Evolutionary conservation across 208 protist species (phyloP).

Genomic region (Leishmania amazonensis): DNA sequence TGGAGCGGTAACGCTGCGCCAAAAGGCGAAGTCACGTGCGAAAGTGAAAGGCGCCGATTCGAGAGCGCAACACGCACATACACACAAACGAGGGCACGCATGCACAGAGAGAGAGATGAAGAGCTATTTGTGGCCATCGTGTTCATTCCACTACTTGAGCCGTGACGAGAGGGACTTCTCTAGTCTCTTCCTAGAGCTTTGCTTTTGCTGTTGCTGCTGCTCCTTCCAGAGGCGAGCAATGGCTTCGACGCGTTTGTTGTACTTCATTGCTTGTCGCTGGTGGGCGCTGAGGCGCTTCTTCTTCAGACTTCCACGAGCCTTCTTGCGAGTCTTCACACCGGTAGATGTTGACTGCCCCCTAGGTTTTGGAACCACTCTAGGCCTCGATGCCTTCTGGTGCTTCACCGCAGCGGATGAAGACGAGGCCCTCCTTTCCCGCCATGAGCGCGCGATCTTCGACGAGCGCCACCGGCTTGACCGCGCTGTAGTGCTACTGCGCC

Average conservation of each 20-base stretch:
- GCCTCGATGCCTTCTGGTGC: not conserved
- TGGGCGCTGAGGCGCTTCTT: conserved; percentile 35
- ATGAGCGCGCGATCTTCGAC: not conserved
- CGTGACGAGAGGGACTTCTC: conserved; percentile 13
- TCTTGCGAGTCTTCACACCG: not conserved
- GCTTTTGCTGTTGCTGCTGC: conserved; percentile 41
- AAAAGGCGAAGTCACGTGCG: not conserved
- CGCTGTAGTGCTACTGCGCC: not conserved
- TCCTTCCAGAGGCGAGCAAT: conserved; percentile 85
- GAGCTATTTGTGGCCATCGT: not conserved
- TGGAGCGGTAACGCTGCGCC: not conserved
- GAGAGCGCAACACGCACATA: not conserved
- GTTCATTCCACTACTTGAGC: not conserved
- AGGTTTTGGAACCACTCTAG: not conserved
- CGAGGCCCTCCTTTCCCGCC: not conserved
- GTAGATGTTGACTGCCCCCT: not conserved
- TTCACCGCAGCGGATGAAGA: not conserved
- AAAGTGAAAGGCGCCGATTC: not conserved
- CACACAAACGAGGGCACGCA: not conserved
- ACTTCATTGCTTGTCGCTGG: conserved; percentile 68
- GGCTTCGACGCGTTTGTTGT: conserved; percentile 84
- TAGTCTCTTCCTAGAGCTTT: not conserved
- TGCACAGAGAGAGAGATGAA: not conserved
- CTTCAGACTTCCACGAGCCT: not conserved
- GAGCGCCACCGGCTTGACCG: not conserved